Percentiles rank a stretch among this genome's conserved stretches.
These are phyloP conservation scores for Populus hybrid DNA, from an alignment of 441 rosid genomes.

Conservation along the genomic window DNA sequence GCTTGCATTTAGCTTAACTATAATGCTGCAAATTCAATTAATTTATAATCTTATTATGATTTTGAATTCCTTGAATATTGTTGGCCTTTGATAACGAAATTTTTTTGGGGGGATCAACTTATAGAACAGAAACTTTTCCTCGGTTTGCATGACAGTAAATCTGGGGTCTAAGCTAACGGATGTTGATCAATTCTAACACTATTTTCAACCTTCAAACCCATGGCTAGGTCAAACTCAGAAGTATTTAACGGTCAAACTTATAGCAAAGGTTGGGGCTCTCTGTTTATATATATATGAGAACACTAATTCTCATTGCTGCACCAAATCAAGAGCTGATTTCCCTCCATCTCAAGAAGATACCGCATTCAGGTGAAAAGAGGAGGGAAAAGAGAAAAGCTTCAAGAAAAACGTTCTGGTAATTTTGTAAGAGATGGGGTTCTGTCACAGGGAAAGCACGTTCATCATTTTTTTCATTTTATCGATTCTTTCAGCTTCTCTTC, in stretches of 20 bases:
- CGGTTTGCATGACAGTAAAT: neutral
- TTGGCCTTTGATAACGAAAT: neutral
- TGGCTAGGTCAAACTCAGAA: constrained; percentile 21
- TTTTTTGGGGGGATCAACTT: neutral
- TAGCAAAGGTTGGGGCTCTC: neutral
- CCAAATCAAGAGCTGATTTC: neutral
- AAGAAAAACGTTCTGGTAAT: neutral
- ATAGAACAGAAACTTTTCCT: neutral
- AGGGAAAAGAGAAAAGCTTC: neutral
- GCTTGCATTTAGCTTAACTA: neutral
- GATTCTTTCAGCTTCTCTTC: constrained; percentile 23
- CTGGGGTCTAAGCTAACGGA: neutral
- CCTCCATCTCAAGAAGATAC: neutral
- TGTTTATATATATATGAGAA: no score
- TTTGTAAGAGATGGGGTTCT: constrained; percentile 13
- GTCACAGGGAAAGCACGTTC: constrained; percentile 2
- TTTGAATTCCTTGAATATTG: neutral
- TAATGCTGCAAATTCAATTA: no score
- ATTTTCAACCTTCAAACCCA: constrained; percentile 23
- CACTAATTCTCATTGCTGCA: neutral
- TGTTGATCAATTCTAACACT: neutral
- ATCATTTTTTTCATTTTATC: constrained; percentile 10
- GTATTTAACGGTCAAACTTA: neutral
- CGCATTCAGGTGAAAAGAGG: neutral
- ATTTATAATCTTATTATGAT: neutral